These are phyloP conservation scores for Venturia asperata DNA, from an alignment of 2,329 filamentous ascomycete genomes.

Conservation along the genomic window DNA sequence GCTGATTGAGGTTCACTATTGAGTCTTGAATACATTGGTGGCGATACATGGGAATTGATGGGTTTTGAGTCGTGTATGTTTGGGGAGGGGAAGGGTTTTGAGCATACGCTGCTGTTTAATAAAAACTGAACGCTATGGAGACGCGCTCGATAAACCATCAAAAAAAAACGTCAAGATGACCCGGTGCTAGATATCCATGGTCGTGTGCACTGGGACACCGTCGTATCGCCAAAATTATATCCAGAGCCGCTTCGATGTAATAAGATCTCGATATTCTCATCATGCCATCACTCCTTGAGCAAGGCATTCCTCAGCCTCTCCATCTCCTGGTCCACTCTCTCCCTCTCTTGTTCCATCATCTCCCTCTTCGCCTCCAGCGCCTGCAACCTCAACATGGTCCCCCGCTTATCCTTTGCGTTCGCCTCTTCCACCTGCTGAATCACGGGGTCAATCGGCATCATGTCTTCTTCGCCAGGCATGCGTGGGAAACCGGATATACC, in stretches of 20 bases:
- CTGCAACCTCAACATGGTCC: conserved; percentile 2
- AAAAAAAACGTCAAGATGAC: too few species aligned
- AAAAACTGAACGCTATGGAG: too few species aligned
- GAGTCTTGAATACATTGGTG: too few species aligned
- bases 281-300: neutral
- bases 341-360: conserved; percentile 16
- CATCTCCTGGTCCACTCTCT: conserved; percentile 15
- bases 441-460: neutral
- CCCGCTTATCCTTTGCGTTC: conserved; percentile 7
- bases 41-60: too few species aligned
- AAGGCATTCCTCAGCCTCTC: conserved; percentile 14
- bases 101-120: too few species aligned
- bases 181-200: too few species aligned
- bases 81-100: too few species aligned
- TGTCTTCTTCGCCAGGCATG: conserved; percentile 2
- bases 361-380: conserved; percentile 8
- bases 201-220: too few species aligned
- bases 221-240: neutral
- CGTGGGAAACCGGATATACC: neutral
- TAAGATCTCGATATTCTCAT: neutral
- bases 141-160: too few species aligned
- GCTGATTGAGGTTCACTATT: too few species aligned
- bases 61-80: too few species aligned
- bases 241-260: neutral
- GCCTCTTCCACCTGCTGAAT: conserved; percentile 11